Evolutionary conservation across 2,329 filamentous ascomycete genomes (phyloP).

Genomic region (Ceratocystiopsis sp.): DNA sequence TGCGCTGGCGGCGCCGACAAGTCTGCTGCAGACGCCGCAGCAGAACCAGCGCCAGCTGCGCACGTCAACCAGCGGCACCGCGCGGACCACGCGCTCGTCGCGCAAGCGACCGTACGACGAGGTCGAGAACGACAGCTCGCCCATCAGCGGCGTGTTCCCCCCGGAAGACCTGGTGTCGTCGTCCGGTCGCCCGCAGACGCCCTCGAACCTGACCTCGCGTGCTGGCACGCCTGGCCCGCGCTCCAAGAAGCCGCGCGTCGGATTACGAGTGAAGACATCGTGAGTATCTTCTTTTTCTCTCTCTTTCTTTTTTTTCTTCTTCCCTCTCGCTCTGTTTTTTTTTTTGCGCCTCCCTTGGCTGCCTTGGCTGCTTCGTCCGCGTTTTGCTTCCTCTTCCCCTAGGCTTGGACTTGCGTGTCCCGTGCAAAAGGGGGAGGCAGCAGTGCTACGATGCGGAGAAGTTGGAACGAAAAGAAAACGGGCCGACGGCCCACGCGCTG

Average conservation of each 20-base stretch:
- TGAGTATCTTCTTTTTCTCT: slow-evolving; percentile 26
- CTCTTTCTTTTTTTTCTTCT: too few relatives aligned
- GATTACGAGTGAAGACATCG: slow-evolving; percentile 52
- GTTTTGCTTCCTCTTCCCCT: too few relatives aligned
- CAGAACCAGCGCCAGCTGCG: slow-evolving; percentile 11
- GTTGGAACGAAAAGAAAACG: too few relatives aligned
- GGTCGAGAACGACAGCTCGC: slow-evolving; percentile 34
- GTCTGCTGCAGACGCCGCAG: slow-evolving; percentile 5
- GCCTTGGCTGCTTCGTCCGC: too few relatives aligned
- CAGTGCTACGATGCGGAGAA: too few relatives aligned
- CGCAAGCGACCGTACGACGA: slow-evolving; percentile 39
- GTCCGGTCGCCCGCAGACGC: slow-evolving; percentile 8
- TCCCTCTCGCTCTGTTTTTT: slow-evolving; percentile 4
- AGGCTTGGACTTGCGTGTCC: background rate
- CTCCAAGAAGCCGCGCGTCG: slow-evolving; percentile 42
- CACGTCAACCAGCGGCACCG: slow-evolving; percentile 15
- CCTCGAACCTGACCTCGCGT: slow-evolving; percentile 27
- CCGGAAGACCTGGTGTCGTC: slow-evolving; percentile 7
- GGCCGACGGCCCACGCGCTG: too few relatives aligned
- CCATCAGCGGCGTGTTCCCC: slow-evolving; percentile 31
- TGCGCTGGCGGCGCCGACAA: too few relatives aligned
- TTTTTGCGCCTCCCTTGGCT: too few relatives aligned
- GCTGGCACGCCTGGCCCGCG: slow-evolving; percentile 42
- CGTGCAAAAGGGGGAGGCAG: too few relatives aligned
- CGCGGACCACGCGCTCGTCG: slow-evolving; percentile 29